Evolutionary conservation across 2,329 filamentous ascomycete genomes (phyloP).

Genomic region (Chalaropsis ovoidea): DNA sequence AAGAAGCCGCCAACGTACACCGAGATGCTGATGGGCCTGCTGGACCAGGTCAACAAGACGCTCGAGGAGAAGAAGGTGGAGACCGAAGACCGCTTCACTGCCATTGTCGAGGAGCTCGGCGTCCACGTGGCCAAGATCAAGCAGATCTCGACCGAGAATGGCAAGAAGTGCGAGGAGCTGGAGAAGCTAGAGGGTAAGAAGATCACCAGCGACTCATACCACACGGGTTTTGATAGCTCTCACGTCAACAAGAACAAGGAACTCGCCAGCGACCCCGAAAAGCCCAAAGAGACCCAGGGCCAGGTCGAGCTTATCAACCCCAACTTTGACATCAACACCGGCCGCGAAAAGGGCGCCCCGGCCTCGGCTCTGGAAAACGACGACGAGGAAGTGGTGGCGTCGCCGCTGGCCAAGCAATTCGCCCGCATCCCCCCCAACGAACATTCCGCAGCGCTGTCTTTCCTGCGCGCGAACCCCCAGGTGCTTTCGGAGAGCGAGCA

Average conservation of each 20-base stretch:
- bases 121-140: slow-evolving; percentile 68
- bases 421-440: slow-evolving; percentile 65
- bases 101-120: slow-evolving; percentile 68
- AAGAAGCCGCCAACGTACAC: slow-evolving; percentile 74
- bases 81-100: slow-evolving; percentile 55
- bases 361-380: slow-evolving; percentile 41
- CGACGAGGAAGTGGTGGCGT: slow-evolving; percentile 65
- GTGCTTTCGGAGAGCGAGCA: slow-evolving; percentile 78
- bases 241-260: slow-evolving; percentile 56
- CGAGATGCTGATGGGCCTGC: slow-evolving; percentile 94
- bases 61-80: slow-evolving; percentile 64
- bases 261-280: slow-evolving; percentile 43
- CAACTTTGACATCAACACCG: slow-evolving; percentile 32
- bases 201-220: slow-evolving; percentile 85
- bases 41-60: slow-evolving; percentile 83
- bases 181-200: slow-evolving; percentile 78
- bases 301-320: slow-evolving; percentile 45
- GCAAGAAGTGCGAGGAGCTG: slow-evolving; percentile 64
- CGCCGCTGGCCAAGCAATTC: slow-evolving; percentile 68
- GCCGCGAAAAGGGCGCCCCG: slow-evolving; percentile 24
- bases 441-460: slow-evolving; percentile 62
- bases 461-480: slow-evolving; percentile 66
- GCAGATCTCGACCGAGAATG: slow-evolving; percentile 64
- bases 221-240: slow-evolving; percentile 84
- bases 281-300: slow-evolving; percentile 16